Evolutionary conservation across 2,329 filamentous ascomycete genomes (phyloP).

Genomic region (Myriangium duriaei): DNA sequence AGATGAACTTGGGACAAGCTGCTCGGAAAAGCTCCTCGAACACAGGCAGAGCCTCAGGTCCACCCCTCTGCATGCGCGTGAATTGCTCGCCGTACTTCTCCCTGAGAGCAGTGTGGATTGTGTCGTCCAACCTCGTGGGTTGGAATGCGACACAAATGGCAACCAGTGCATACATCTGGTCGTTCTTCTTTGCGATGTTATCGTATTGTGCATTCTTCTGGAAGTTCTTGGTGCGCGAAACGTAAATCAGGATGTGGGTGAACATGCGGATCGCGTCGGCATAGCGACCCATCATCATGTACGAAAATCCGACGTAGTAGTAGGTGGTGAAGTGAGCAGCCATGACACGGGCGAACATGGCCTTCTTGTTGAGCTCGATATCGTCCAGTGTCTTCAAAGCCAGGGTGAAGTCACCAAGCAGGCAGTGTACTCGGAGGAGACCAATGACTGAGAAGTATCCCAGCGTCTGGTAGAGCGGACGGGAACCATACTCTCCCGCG

Average conservation of each 20-base stretch:
- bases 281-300: conserved; percentile 99
- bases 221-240: conserved; percentile 99
- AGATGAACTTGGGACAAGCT: conserved; percentile 99
- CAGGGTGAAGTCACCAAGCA: conserved; percentile 94
- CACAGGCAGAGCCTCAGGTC: conserved; percentile 85
- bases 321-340: conserved; percentile 98
- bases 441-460: conserved; percentile 99
- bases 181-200: conserved; percentile 98
- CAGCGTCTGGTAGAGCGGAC: conserved; percentile 93
- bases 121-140: conserved; percentile 93
- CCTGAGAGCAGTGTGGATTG: conserved; percentile 91
- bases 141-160: conserved; percentile 98
- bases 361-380: conserved; percentile 99
- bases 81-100: conserved; percentile 99
- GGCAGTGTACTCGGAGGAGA: conserved; percentile 85
- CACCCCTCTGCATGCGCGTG: conserved; percentile 88
- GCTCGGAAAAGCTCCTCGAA: conserved; percentile 97
- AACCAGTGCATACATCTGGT: conserved; percentile 98
- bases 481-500: conserved; percentile 87
- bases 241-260: conserved; percentile 98
- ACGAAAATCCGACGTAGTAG: conserved; percentile 99
- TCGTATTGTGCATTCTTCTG: conserved; percentile 98
- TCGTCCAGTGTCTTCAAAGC: conserved; percentile 98
- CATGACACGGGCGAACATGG: conserved; percentile 99
- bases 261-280: conserved; percentile 99